Base-by-base conservation (phyloP, 352 stramenopile species). In the Phytopythium boreale region DNA sequence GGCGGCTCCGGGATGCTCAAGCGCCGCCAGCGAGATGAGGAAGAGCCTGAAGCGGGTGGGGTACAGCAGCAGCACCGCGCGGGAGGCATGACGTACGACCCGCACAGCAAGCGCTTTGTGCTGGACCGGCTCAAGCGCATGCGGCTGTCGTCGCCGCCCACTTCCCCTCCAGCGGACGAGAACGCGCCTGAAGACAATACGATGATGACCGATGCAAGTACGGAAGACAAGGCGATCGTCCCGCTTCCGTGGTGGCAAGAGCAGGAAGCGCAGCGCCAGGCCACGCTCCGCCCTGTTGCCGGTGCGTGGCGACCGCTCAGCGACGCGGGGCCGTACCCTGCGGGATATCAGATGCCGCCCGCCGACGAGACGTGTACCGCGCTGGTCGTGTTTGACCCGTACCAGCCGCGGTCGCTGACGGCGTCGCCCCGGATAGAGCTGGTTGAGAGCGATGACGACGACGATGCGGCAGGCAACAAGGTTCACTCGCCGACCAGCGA, bases 81-180 rank as follows among this genome's bases (percentile, higher is more conserved):
- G n/a, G 46, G 46, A 6, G 46, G 46, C 46, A 15, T 52, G 46
- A 19, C 29, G 27, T 61, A 41, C 53, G 39, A 47, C 24, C 47
- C 46, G 26, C 49, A 27, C 1, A 47, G 61, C 11, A 53, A 62
- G 0, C 65, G 62, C 51, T 58, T 69, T 1, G 65, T 90, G n/a
- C 49, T 90, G 41, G 71, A 88, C n/a, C 71, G 82, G 1, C 57
- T 93, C 43, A 93, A 91, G 63, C 80, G 84, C 47, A 80, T 93
- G 77, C 82, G 84, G 12, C 66, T 93, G 41, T 74, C 80, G 43
- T 88, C 78, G 1, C 79, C 82, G 15, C 72, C 74, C 0, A 62
- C 58, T 1, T 64, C 67, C 10, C 55, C 63, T 1, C 62, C 70
- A 5, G 62, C 39, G 46, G 61, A 51, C 19, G 51, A 39, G 26